These are phyloP conservation scores for Colletotrichum lindemuthianum DNA, from an alignment of 2,329 filamentous ascomycete genomes.

Conservation along the genomic window DNA sequence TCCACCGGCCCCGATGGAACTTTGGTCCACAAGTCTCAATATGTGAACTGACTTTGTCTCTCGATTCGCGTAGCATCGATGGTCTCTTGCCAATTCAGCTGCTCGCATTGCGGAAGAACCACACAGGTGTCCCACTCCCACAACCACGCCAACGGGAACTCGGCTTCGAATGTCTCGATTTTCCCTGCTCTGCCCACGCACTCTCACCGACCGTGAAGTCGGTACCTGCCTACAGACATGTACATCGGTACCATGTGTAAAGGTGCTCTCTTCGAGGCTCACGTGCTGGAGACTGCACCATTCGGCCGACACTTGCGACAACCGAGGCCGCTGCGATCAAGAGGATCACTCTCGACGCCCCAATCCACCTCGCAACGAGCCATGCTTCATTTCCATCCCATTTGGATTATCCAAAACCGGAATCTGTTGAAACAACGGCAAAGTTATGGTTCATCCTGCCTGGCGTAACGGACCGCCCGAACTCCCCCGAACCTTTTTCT, in stretches of 20 bases:
- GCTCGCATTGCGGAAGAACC: too few relatives aligned
- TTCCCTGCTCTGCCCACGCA: neutral
- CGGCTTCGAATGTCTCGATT: conserved; percentile 9
- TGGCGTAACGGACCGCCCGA: conserved; percentile 18
- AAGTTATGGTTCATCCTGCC: conserved; percentile 28
- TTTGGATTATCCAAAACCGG: too few relatives aligned
- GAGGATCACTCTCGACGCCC: conserved; percentile 8
- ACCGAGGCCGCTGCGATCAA: conserved; percentile 25
- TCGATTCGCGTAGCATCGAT: too few relatives aligned
- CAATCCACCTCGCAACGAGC: conserved; percentile 3
- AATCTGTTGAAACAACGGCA: neutral
- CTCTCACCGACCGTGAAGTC: too few relatives aligned
- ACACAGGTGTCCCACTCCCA: too few relatives aligned
- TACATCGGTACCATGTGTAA: too few relatives aligned
- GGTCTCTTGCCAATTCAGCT: too few relatives aligned
- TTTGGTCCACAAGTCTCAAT: too few relatives aligned
- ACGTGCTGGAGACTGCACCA: conserved; percentile 13
- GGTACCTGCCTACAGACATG: too few relatives aligned
- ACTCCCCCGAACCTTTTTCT: neutral
- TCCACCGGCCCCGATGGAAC: too few relatives aligned
- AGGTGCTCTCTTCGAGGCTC: neutral
- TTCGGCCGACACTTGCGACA: conserved; percentile 29
- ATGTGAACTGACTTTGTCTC: too few relatives aligned
- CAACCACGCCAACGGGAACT: conserved; percentile 9
- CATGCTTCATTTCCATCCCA: conserved; percentile 7